These are phyloP conservation scores for Dothiorella sarmentorum DNA, from an alignment of 2,329 filamentous ascomycete species.

Conservation along the genomic window DNA sequence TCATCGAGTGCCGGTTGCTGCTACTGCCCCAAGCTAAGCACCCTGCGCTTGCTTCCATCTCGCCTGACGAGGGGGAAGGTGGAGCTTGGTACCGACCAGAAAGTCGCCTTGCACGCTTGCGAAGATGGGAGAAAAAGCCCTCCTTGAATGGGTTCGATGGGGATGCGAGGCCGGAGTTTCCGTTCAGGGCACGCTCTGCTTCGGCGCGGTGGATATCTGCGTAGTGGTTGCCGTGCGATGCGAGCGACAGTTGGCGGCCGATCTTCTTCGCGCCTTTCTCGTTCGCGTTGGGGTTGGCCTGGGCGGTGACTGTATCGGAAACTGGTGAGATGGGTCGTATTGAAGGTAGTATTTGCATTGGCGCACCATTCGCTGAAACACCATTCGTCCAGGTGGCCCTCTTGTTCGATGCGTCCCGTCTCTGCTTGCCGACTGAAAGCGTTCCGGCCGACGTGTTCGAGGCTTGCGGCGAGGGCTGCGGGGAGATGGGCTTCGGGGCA, in stretches of 20 bases:
- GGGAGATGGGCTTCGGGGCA: constrained; percentile 39
- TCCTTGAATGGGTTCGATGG: constrained; percentile 81
- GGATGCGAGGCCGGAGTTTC: constrained; percentile 65
- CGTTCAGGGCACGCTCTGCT: constrained; percentile 85
- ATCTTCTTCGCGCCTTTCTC: constrained; percentile 83
- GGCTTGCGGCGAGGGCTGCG: constrained; percentile 43
- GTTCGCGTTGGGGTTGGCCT: constrained; percentile 64
- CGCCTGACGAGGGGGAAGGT: constrained; percentile 74
- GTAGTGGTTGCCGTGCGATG: constrained; percentile 90
- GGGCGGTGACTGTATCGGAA: constrained; percentile 88
- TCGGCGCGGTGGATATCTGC: constrained; percentile 85
- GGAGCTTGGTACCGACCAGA: constrained; percentile 86
- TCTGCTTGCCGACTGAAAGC: constrained; percentile 49
- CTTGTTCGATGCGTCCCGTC: constrained; percentile 66
- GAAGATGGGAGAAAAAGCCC: constrained; percentile 95
- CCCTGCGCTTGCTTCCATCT: constrained; percentile 88
- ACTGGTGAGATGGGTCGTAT: constrained; percentile 94
- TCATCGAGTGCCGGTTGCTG: constrained; percentile 73
- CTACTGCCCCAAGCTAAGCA: constrained; percentile 74
- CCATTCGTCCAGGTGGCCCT: constrained; percentile 93
- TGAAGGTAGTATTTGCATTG: constrained; percentile 93
- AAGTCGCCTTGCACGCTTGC: constrained; percentile 87
- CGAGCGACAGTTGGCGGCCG: constrained; percentile 86
- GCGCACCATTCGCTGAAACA: constrained; percentile 67
- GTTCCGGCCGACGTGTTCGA: constrained; percentile 43